These are phyloP conservation scores for Candolleomyces efflorescens DNA, from an alignment of 768 basidiomycete species.

Conservation along the genomic window DNA sequence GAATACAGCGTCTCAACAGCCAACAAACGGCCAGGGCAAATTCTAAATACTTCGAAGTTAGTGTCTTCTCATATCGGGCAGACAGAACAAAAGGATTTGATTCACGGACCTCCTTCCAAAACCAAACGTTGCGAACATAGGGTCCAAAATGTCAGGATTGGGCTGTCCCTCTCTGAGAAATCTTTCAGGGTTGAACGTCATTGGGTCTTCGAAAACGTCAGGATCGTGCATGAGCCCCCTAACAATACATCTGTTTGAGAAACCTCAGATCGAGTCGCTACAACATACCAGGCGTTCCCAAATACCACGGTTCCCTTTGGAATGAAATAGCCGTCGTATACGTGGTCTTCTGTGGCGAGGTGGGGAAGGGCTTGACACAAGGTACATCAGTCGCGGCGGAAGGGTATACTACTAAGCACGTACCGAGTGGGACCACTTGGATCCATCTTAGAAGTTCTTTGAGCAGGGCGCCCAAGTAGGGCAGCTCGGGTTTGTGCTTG, in stretches of 20 bases:
- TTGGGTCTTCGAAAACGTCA: slow-evolving; percentile 6
- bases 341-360: slow-evolving; percentile 7
- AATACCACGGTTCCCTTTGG: slow-evolving; percentile 11
- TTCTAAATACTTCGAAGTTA: not conserved
- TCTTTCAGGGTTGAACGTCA: slow-evolving; percentile 9
- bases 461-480: slow-evolving; percentile 31
- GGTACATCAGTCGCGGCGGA: not conserved
- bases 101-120: not conserved
- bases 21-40: slow-evolving; percentile 18
- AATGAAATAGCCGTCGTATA: slow-evolving; percentile 11
- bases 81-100: not conserved
- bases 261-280: not conserved
- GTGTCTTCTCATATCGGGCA: not conserved
- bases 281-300: slow-evolving; percentile 12
- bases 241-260: not conserved
- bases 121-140: slow-evolving; percentile 25
- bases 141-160: slow-evolving; percentile 15
- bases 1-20: slow-evolving; percentile 12
- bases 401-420: not conserved
- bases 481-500: slow-evolving; percentile 16
- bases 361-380: slow-evolving; percentile 6
- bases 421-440: slow-evolving; percentile 12
- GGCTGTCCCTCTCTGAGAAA: slow-evolving; percentile 7
- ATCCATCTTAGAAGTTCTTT: slow-evolving; percentile 25
- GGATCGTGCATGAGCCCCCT: slow-evolving; percentile 13